Evolutionary conservation across 345 rosid species (phyloP), one percentile per base, ranked within the genome.

Genomic region (Balakata baccata): DNA sequence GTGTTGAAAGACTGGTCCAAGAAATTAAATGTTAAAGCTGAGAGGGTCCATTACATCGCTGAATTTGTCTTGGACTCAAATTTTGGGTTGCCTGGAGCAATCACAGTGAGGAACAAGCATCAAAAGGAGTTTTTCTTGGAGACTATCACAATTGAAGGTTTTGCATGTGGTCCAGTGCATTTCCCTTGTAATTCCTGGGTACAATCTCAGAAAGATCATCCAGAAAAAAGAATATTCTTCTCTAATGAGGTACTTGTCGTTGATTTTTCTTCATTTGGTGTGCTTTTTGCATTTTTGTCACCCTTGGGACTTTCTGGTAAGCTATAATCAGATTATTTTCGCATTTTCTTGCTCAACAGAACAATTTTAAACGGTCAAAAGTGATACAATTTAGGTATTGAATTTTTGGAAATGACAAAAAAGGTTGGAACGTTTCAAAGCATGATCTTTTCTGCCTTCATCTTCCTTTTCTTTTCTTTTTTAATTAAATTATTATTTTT

Each of bases 151-250:
- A 75, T 95, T 46, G 98, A 92, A 81, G 97, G 93, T 8, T 89
- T 92, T 76, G 84, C 91, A 37, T 29, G 34, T 1, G 34, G 34
- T 29, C 34, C 34, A 29, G 34, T 29, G 34, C 92, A 92, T 78
- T 95, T 95, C 74, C 92, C 92, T 16, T 92, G 99, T 76, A 91
- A 89, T 74, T 95, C 99, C 1, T 92, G 97, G 98, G 93, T 95
- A 5, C 99, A 92, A 78, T 79, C 97, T 38, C 76, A 43, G 88
- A 86, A 17, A 81, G 87, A 29, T 62, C 89, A 88, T 69, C 85
- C 90, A 23, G 79, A 72, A 0, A 87, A 82, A 78, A 87, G 99
- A 50, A 87, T 92, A 3, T 87, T 95, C 82, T 95, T 95, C 79
- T 70, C 87, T 75, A 92, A 92, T 73, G 77, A 90, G 97, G 99